Evolutionary conservation across 768 basidiomycete species (phyloP), one percentile per base, ranked within the genome.

Genomic region (Coprinopsis marcescibilis): DNA sequence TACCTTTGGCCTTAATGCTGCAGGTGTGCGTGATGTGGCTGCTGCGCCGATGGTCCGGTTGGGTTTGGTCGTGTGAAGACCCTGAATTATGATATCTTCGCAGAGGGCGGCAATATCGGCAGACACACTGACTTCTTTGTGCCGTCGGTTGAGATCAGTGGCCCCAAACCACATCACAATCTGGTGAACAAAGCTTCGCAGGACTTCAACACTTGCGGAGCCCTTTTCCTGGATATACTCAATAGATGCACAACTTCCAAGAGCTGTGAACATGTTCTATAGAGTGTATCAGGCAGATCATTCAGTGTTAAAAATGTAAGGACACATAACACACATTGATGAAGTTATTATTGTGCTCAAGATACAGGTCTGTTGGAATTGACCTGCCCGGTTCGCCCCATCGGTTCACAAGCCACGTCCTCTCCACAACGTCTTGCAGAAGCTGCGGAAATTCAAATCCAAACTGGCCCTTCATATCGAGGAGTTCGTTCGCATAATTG

Each of bases 401-500:
- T 14, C 61, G 43, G 42, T 62, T 63, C 19, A 59, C 53, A 45
- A 65, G 59, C 63, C 61, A 64, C 0, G 60, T 35, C 10, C 51
- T 19, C 40, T 62, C 63, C 12, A 60, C 34, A 2, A 52, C 56
- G 3, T 37, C 34, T 0, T 51, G 51, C 11, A 58, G 33, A 11
- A 17, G 48, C 3, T 35, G 27, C 1, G 53, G 35, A 12, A 56
- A 34, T 44, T 62, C 58, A 42, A 56, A 57, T 29, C 57, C 55
- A 38, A 36, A 56, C 10, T 41, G 37, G 8, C 58, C 10, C 2
- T 58, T 17, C 6, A 61, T 48, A 26, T 61, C 56, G 7, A 50
- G 35, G 41, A 51, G 27, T 45, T 65, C 61, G 12, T 58, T 42
- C 7, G 62, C 65, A 42, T 69, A 67, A 41, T 69, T 69, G 26